A percentile compares a stretch with the other conserved stretches of the same genome.
Conservation (phyloP, 1,284 basidiomycete genomes). For the Neolentinus lepideus region DNA sequence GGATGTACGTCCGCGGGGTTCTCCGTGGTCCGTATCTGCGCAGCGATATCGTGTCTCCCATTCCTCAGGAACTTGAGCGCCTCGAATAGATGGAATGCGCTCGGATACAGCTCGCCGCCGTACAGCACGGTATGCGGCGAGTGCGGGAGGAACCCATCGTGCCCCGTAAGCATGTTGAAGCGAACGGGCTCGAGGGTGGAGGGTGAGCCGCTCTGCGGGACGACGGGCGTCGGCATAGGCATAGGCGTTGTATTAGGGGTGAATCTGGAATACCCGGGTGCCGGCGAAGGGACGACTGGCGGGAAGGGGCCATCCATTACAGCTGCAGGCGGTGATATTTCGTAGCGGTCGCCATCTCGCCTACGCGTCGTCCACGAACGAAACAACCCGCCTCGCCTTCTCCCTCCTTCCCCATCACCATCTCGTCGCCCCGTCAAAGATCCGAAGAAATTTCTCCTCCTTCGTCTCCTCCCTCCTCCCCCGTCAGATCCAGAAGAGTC, state of each 20-base stretch:
- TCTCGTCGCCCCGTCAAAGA: background rate
- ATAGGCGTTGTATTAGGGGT: too few relatives aligned
- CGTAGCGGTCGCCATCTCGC: background rate
- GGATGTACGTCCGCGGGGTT: constrained; percentile 42
- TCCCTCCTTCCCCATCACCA: background rate
- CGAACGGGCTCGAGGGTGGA: constrained; percentile 15
- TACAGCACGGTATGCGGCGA: constrained; percentile 50
- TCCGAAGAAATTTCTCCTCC: background rate
- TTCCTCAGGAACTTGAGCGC: constrained; percentile 52
- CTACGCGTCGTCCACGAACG: background rate
- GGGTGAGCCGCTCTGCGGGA: background rate
- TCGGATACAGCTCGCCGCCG: constrained; percentile 45
- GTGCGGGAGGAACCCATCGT: constrained; percentile 45
- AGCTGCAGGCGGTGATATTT: background rate
- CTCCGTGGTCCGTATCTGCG: constrained; percentile 37
- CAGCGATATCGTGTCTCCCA: constrained; percentile 39
- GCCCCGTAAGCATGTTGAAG: constrained; percentile 23
- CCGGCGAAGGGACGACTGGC: background rate
- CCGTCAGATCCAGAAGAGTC: background rate
- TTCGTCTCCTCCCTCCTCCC: background rate
- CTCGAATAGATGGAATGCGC: constrained; percentile 59
- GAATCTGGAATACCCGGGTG: background rate
- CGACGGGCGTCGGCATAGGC: background rate
- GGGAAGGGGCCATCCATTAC: background rate
- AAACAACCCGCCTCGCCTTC: background rate